Percentiles rank a stretch among this genome's conserved stretches.
Conservation (phyloP, 129 eudicot genomes). For the Helianthus annuus region HanXRQr2.0-SUNRISE NC_035442.2:153707369-153707868, state of each 20-base stretch:
- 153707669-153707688: conserved; percentile 3
- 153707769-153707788: too few relatives aligned
- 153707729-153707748: neutral
- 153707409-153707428: neutral
- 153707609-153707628: neutral
- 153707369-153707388: neutral
- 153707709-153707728: conserved; percentile 2
- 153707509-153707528: conserved; percentile 1
- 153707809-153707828: too few relatives aligned
- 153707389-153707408: neutral
- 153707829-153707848: too few relatives aligned
- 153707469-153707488: neutral
- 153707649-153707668: conserved; percentile 4
- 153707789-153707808: too few relatives aligned
- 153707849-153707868: too few relatives aligned
- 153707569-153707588: conserved; percentile 12
- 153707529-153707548: neutral
- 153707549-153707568: neutral
- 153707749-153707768: neutral
- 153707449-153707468: neutral
- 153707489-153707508: neutral
- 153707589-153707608: conserved; percentile 5
- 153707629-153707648: neutral
- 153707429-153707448: neutral
- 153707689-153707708: neutral